Evolutionary conservation across 805 yeast species (phyloP), one percentile per base, ranked within the genome.

Genomic region (Candida yuanshanica): DNA sequence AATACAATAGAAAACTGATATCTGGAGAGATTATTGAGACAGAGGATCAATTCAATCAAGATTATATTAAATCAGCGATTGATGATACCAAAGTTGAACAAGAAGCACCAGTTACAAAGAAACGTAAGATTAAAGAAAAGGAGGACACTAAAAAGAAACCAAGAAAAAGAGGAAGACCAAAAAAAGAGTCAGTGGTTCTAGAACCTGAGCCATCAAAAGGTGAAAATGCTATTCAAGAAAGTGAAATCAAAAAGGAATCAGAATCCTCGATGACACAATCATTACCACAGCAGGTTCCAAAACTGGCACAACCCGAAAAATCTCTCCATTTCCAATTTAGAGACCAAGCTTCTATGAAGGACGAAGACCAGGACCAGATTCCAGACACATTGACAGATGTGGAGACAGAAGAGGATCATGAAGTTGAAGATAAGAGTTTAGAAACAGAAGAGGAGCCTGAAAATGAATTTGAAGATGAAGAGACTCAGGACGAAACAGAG

Each of bases 41-140:
- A 4, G 51, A 39, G 5, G 59, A 54, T 35, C 20, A 38, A 5
- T 50, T 55, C 39, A 51, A 54, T 27, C 8, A 43, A 3, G 51
- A 49, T 11, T 35, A 44, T 21, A 47, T 51, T 7, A 34, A 33
- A 17, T 26, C 33, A 9, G 27, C 35, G 5, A 38, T 38, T 11
- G 35, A 35, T 27, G 43, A 42, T 12, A 40, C 36, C 7, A 16
- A 37, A 17, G 35, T 22, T 9, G 18, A 8, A 4, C 22, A 24
- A 3, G 43, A 40, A 17, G 44, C 22, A 7, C 33, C 9, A 14
- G 17, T 16, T 1, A 34, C 36, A 16, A 43, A 43, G 26, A 45
- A 27, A 13, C 35, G 41, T 21, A 43, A 25, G 34, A 4, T 38
- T 20, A 33, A 24, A 17, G 35, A 35, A 20, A n/a, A 32, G 7